phyloP scores from a whole-genome alignment of 2,329 filamentous ascomycete species.

The Diaporthe capsici region DNA sequence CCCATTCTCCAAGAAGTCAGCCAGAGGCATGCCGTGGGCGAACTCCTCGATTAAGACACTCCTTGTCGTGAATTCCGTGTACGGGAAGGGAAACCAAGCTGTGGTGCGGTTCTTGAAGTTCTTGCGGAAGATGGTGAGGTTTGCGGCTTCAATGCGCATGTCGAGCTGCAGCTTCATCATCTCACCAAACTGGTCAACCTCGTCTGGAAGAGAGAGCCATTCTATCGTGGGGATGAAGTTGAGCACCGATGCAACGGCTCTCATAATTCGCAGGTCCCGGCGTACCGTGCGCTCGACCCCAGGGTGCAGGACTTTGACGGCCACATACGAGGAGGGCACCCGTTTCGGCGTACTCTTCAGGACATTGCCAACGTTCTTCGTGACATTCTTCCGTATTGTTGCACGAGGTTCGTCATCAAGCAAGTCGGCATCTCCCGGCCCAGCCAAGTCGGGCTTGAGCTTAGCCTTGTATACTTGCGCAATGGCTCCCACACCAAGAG shows the following conservation, averaged over 20 bases:
- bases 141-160: conserved; percentile 93
- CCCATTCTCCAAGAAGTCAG: conserved; percentile 91
- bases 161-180: conserved; percentile 99
- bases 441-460: conserved; percentile 82
- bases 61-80: conserved; percentile 91
- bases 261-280: conserved; percentile 95
- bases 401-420: conserved; percentile 50
- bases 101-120: conserved; percentile 92
- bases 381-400: conserved; percentile 76
- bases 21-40: conserved; percentile 91
- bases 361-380: conserved; percentile 85
- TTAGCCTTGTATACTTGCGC: conserved; percentile 98
- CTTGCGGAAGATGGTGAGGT: conserved; percentile 87
- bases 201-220: conserved; percentile 96
- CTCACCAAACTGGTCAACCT: conserved; percentile 92
- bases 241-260: conserved; percentile 86
- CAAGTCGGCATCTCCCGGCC: conserved; percentile 71
- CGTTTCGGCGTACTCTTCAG: conserved; percentile 88
- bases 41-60: conserved; percentile 96
- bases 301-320: conserved; percentile 95
- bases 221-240: conserved; percentile 94
- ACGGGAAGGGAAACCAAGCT: conserved; percentile 97
- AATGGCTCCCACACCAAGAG: conserved; percentile 94
- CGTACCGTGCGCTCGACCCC: conserved; percentile 89
- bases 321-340: conserved; percentile 92